phyloP scores from a whole-genome alignment of 2,329 filamentous ascomycete genomes.

The Pleoardoris graminearum region DNA sequence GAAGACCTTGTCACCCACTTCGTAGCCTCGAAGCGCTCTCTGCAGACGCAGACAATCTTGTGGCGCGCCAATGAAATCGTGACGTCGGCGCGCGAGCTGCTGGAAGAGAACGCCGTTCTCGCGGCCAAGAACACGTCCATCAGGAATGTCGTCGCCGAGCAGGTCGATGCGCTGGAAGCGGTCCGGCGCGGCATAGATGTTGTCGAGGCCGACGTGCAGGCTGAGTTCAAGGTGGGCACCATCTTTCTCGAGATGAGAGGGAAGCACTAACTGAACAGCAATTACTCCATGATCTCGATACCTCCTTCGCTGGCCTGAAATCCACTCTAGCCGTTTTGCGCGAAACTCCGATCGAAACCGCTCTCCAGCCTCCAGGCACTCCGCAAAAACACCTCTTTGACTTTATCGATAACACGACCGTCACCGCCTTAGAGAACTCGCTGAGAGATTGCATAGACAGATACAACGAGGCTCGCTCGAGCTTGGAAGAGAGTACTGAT shows the following conservation, averaged over 20 bases:
- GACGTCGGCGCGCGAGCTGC: conserved; percentile 70
- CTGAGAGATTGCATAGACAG: conserved; percentile 73
- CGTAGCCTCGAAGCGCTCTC: conserved; percentile 81
- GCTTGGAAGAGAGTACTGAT: conserved; percentile 56
- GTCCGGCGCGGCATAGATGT: conserved; percentile 49
- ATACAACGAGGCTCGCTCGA: conserved; percentile 68
- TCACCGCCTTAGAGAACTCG: conserved; percentile 66
- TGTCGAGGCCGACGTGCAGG: conserved; percentile 47
- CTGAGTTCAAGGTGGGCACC: conserved; percentile 48
- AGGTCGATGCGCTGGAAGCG: conserved; percentile 49
- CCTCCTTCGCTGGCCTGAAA: conserved; percentile 65
- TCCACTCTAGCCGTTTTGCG: conserved; percentile 68
- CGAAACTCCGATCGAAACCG: conserved; percentile 65
- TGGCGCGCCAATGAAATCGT: conserved; percentile 87
- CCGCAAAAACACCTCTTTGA: conserved; percentile 67
- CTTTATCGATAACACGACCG: conserved; percentile 74
- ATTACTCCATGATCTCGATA: conserved; percentile 67
- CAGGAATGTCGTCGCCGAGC: conserved; percentile 48
- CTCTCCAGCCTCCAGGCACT: conserved; percentile 59
- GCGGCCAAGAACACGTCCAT: conserved; percentile 55
- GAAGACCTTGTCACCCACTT: conserved; percentile 83
- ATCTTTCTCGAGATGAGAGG: background rate
- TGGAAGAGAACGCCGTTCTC: conserved; percentile 79
- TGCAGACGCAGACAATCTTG: conserved; percentile 81
- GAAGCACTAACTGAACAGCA: conserved; percentile 38